Percentiles rank a stretch among this genome's conserved stretches.
phyloP scores from a whole-genome alignment of 257 asterid species.

The Solanum verrucosum region DNA sequence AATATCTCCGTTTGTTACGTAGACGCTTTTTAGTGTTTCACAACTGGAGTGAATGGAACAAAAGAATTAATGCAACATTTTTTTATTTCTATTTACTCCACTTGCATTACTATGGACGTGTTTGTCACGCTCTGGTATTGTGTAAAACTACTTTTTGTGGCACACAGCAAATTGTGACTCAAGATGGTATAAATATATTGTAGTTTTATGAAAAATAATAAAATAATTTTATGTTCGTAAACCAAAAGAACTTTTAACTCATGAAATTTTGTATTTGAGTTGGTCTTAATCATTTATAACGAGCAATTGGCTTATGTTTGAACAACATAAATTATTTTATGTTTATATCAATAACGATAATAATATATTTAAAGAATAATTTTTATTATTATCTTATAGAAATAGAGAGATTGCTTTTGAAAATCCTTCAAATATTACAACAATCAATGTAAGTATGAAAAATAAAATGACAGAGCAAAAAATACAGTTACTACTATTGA shows the following conservation, averaged over 20 bases:
- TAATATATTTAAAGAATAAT: too few relatives aligned
- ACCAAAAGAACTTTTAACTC: neutral
- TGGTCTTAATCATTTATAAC: neutral
- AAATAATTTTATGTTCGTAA: neutral
- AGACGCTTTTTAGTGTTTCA: conserved; percentile 10
- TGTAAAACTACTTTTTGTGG: neutral
- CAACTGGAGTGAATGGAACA: neutral
- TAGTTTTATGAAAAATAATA: neutral
- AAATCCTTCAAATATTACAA: too few relatives aligned
- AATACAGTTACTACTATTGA: too few relatives aligned
- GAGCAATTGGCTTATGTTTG: neutral
- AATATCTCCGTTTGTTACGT: conserved; percentile 15
- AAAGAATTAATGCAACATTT: neutral
- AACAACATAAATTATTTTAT: neutral
- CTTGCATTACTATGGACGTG: neutral
- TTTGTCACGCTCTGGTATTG: neutral
- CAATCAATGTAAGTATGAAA: too few relatives aligned
- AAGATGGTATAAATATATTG: neutral
- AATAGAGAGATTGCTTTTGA: fast-evolving
- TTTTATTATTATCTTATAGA: too few relatives aligned
- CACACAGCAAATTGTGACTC: neutral
- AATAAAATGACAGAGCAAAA: too few relatives aligned
- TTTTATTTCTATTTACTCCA: neutral
- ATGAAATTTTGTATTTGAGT: neutral
- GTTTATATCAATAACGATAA: too few relatives aligned